Evolutionary conservation across 306 rosid genomes (phyloP), one percentile per base, ranked within the genome.

Genomic region (Dryas alaskensis): DNA sequence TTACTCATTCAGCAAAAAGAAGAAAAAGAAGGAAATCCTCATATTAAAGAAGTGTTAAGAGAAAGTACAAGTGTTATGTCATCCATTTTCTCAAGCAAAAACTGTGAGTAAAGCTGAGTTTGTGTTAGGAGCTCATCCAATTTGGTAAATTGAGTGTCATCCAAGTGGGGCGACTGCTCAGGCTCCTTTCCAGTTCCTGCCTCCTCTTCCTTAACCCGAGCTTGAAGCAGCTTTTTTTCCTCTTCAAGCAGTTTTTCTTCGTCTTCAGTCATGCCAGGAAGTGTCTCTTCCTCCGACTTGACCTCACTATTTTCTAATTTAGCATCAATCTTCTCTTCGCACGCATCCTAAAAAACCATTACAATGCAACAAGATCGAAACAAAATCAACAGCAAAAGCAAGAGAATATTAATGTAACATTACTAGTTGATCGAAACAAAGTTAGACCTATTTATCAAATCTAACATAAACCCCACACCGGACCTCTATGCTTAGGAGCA

Each of bases 71-170:
- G 52, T 31, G 92, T 82, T 61, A 95, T 95, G 80, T 95, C 95
- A 48, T 95, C 98, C 96, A 95, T 95, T 81, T 95, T 95, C 89
- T 95, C 98, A 17, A 92, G 79, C 73, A 95, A 85, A 86, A 95
- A 92, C 76, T 89, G 92, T 0, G 99, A 84, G 85, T 86, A 92
- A 22, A 95, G 81, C 73, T 92, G 95, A 4, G 99, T 92, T 77
- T 92, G 96, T 0, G 90, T 88, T 46, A 95, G 76, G 68, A 95
- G 97, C 83, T 95, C 99, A 65, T 95, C 98, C 86, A 95, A 80
- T 74, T 90, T 95, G 84, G 83, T 85, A 67, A 87, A 92, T 80
- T 92, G 96, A 5, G 81, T 70, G 16, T 88, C 90, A 78, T 74
- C 84, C 76, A 95, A 81, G 58, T 65, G 44, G 4, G 78, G 73